These are phyloP conservation scores for Glycine soja DNA, from an alignment of 306 rosid genomes.

Conservation along the genomic window DNA sequence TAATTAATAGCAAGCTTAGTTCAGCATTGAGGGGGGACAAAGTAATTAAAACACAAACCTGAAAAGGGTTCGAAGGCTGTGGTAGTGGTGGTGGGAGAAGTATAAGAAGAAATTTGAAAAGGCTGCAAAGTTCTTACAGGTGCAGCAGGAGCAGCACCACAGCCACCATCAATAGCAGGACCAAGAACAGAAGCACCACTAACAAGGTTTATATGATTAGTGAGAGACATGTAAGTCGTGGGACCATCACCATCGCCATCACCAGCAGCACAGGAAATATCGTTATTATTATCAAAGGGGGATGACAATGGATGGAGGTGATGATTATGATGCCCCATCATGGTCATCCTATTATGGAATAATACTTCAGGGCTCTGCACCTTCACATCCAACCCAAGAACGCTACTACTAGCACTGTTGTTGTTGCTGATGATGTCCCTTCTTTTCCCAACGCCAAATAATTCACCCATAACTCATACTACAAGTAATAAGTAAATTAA, in stretches of 20 bases:
- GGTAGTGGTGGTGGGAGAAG: slow-evolving; percentile 35
- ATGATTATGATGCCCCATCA: slow-evolving; percentile 60
- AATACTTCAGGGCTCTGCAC: slow-evolving; percentile 47
- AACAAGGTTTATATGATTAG: slow-evolving; percentile 47
- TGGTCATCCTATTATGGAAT: slow-evolving; percentile 46
- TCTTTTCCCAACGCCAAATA: slow-evolving; percentile 51
- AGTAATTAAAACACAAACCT: slow-evolving; percentile 52
- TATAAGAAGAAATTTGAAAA: slow-evolving; percentile 54
- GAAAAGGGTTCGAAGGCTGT: slow-evolving; percentile 59
- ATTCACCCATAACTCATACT: slow-evolving; percentile 41
- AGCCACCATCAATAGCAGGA: slow-evolving; percentile 39
- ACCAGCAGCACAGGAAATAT: neutral
- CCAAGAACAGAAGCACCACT: slow-evolving; percentile 5
- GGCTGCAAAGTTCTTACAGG: slow-evolving; percentile 62
- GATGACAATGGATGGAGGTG: slow-evolving; percentile 63
- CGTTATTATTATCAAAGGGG: slow-evolving; percentile 37
- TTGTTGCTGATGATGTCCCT: neutral
- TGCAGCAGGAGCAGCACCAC: slow-evolving; percentile 40
- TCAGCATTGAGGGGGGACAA: slow-evolving; percentile 18
- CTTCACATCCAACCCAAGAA: slow-evolving; percentile 51
- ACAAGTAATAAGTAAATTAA: neutral
- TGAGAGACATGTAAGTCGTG: slow-evolving; percentile 51
- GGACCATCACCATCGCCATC: slow-evolving; percentile 63
- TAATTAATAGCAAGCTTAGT: neutral
- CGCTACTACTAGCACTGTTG: neutral